These are phyloP conservation scores for Spergularia marina DNA, from an alignment of 148 eudicot species.

Conservation along the genomic window DNA sequence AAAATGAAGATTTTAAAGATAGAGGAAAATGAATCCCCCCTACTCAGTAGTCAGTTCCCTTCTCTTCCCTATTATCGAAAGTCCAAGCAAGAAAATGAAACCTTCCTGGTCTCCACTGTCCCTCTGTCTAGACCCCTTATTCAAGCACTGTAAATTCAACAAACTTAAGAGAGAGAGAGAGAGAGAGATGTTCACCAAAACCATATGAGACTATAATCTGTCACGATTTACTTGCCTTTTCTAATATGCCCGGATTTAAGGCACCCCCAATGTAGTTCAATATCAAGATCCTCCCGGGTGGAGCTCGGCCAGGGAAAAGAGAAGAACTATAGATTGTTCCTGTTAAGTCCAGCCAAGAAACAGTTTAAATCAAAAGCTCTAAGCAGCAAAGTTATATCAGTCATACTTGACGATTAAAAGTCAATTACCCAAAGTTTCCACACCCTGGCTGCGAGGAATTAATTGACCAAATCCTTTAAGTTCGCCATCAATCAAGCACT, in stretches of 20 bases:
- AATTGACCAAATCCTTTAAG: conserved; percentile 88
- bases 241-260: conserved; percentile 61
- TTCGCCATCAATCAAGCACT: conserved; percentile 65
- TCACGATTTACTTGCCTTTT: conserved; percentile 44
- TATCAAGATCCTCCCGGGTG: conserved; percentile 65
- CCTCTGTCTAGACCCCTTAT: too few relatives aligned
- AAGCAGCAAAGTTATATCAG: background rate
- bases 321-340: conserved; percentile 92
- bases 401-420: background rate
- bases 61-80: too few relatives aligned
- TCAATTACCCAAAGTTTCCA: conserved; percentile 71
- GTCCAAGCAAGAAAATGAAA: too few relatives aligned
- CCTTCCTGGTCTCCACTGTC: too few relatives aligned
- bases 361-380: background rate
- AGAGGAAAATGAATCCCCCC: too few relatives aligned
- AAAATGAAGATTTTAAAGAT: too few relatives aligned
- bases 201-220: too few relatives aligned
- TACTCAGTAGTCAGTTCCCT: too few relatives aligned
- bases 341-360: conserved; percentile 20
- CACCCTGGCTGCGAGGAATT: conserved; percentile 86
- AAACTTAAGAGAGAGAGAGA: background rate
- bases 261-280: conserved; percentile 87
- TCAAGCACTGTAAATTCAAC: background rate
- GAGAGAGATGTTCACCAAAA: background rate
- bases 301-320: conserved; percentile 88